phyloP scores from a whole-genome alignment of 495 filamentous ascomycete species.

The Filosporella fistucella region DNA sequence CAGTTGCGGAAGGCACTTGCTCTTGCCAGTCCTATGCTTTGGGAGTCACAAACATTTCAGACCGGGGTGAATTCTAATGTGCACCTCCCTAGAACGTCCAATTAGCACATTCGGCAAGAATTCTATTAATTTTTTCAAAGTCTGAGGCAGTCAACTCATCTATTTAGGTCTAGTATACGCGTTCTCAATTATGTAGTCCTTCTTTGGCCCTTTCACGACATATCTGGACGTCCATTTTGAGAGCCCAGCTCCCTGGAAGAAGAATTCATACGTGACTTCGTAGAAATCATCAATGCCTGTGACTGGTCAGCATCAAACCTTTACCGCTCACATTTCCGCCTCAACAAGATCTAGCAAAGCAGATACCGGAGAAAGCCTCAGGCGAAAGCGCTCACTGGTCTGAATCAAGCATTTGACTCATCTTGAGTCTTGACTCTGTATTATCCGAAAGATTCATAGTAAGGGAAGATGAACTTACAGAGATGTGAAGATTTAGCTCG shows the following conservation, averaged over 20 bases:
- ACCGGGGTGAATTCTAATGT: background rate
- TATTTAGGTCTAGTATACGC: slow-evolving; percentile 30
- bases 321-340: background rate
- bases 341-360: no score
- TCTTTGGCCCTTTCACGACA: slow-evolving; percentile 59
- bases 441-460: no score
- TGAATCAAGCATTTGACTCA: background rate
- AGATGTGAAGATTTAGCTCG: slow-evolving; percentile 55
- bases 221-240: slow-evolving; percentile 52
- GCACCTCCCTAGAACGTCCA: background rate
- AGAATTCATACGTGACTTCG: slow-evolving; percentile 55
- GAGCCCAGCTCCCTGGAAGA: slow-evolving; percentile 49
- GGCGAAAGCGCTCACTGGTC: no score
- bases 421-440: background rate
- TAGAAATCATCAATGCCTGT: slow-evolving; percentile 52
- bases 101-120: background rate
- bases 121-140: background rate
- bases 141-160: background rate
- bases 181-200: slow-evolving; percentile 59
- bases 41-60: background rate
- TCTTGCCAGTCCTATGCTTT: background rate
- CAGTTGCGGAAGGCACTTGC: background rate
- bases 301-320: background rate
- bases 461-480: slow-evolving; percentile 31
- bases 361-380: no score